A percentile compares a stretch with the other conserved stretches of the same genome.
phyloP scores from a whole-genome alignment of 2,329 filamentous ascomycete genomes.

The Eurotiales sp. region DNA sequence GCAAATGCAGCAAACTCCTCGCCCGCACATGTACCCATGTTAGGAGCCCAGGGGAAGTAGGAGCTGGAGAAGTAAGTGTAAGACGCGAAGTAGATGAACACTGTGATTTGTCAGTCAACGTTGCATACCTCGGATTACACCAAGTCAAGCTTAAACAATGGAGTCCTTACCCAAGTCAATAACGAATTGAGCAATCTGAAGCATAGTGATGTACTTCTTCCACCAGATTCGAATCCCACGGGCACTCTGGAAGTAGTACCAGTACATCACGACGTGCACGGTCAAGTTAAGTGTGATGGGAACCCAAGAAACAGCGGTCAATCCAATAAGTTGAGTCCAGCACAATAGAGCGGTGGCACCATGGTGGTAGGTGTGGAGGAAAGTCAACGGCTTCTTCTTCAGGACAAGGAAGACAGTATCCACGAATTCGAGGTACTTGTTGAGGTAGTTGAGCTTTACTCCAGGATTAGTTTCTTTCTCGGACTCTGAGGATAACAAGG shows the following conservation, averaged over 20 bases:
- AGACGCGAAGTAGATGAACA: constrained; percentile 98
- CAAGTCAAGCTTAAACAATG: too few species aligned
- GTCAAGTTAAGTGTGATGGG: constrained; percentile 87
- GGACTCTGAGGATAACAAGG: not conserved
- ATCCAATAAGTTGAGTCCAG: constrained; percentile 93
- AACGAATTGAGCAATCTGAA: constrained; percentile 95
- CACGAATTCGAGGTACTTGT: constrained; percentile 93
- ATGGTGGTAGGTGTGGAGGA: constrained; percentile 99
- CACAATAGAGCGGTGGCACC: constrained; percentile 94
- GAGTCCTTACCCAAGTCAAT: constrained; percentile 90
- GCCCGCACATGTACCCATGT: constrained; percentile 79
- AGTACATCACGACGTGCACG: constrained; percentile 99
- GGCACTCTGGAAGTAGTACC: constrained; percentile 99
- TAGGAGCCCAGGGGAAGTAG: constrained; percentile 84
- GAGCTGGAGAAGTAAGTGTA: constrained; percentile 95
- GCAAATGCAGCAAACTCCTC: constrained; percentile 95
- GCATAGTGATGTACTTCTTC: constrained; percentile 99
- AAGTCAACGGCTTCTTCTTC: constrained; percentile 99
- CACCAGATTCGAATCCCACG: constrained; percentile 96
- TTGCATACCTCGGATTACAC: too few species aligned
- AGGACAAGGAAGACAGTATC: constrained; percentile 96
- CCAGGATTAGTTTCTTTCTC: constrained; percentile 39
- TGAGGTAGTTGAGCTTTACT: constrained; percentile 86
- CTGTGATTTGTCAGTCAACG: constrained; percentile 47
- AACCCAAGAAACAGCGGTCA: constrained; percentile 92